These are phyloP conservation scores for Leersia perrieri DNA, from an alignment of 176 grass and related monocot species.

Conservation along the genomic window DNA sequence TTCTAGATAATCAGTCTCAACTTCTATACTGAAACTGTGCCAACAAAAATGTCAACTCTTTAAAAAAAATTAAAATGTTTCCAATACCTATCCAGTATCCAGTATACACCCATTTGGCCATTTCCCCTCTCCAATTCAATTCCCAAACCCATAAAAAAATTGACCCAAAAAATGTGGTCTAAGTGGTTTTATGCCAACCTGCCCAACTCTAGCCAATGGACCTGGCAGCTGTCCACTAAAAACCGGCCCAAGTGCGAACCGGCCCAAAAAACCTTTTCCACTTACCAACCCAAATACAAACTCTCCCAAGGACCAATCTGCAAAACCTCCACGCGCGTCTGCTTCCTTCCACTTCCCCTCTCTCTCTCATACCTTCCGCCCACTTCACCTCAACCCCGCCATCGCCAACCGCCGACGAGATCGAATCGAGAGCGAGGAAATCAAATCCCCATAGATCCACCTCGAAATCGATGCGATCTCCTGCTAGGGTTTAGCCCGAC, in stretches of 20 bases:
- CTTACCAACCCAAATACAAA: background rate
- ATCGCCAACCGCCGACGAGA: constrained; percentile 44
- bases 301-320: background rate
- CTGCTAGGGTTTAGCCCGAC: background rate
- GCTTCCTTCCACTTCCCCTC: constrained; percentile 16
- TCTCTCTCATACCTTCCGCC: background rate
- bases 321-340: constrained; percentile 5
- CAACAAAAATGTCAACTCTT: too few species aligned
- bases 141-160: background rate
- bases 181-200: background rate
- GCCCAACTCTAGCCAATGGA: background rate
- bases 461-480: constrained; percentile 36
- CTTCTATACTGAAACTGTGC: too few species aligned
- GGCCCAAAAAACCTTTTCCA: background rate
- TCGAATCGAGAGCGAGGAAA: constrained; percentile 29
- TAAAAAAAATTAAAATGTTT: too few species aligned
- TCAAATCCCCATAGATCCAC: constrained; percentile 24
- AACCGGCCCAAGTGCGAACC: background rate
- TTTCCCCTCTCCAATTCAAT: background rate
- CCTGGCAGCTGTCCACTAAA: background rate
- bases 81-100: too few species aligned
- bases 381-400: constrained; percentile 27
- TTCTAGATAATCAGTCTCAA: too few species aligned
- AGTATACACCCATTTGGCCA: too few species aligned
- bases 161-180: too few species aligned